These are phyloP conservation scores for Collybia mongolica DNA, from an alignment of 768 basidiomycete genomes.

Conservation along the genomic window DNA sequence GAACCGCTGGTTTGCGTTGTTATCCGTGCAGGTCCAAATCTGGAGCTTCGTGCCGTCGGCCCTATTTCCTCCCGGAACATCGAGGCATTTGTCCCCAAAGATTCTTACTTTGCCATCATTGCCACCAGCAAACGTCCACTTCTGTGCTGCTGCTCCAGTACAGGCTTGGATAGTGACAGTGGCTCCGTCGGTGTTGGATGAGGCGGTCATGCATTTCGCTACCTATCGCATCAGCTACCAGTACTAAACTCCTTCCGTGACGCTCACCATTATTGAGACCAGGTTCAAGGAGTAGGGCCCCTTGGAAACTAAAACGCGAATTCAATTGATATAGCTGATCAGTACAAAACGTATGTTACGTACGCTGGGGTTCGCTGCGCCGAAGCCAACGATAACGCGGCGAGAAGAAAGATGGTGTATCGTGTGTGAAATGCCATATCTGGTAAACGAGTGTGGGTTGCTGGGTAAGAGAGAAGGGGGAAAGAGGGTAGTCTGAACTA, in stretches of 20 bases:
- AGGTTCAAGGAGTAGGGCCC: constrained; percentile 43
- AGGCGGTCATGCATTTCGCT: constrained; percentile 54
- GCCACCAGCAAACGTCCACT: constrained; percentile 46
- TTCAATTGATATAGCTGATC: background rate
- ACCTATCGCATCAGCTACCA: background rate
- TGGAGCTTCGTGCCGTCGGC: constrained; percentile 48
- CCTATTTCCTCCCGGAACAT: constrained; percentile 40
- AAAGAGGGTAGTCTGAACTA: too few species aligned
- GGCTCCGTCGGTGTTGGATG: constrained; percentile 48
- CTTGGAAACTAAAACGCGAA: constrained; percentile 31
- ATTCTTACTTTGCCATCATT: constrained; percentile 38
- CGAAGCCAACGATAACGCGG: too few species aligned
- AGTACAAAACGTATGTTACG: background rate
- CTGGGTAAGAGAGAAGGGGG: too few species aligned
- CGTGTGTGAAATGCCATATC: too few species aligned
- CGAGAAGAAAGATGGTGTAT: too few species aligned
- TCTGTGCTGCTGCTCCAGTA: constrained; percentile 40
- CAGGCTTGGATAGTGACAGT: constrained; percentile 46
- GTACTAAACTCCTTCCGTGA: constrained; percentile 1
- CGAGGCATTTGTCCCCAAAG: constrained; percentile 49
- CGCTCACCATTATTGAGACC: constrained; percentile 37
- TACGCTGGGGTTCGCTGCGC: too few species aligned
- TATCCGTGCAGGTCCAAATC: constrained; percentile 45
- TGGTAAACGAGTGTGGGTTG: too few species aligned
- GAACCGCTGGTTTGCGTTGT: constrained; percentile 45